Percentiles rank a stretch among this genome's conserved stretches.
phyloP scores from a whole-genome alignment of 352 stramenopile genomes.

The Pythium dissotocum region DNA sequence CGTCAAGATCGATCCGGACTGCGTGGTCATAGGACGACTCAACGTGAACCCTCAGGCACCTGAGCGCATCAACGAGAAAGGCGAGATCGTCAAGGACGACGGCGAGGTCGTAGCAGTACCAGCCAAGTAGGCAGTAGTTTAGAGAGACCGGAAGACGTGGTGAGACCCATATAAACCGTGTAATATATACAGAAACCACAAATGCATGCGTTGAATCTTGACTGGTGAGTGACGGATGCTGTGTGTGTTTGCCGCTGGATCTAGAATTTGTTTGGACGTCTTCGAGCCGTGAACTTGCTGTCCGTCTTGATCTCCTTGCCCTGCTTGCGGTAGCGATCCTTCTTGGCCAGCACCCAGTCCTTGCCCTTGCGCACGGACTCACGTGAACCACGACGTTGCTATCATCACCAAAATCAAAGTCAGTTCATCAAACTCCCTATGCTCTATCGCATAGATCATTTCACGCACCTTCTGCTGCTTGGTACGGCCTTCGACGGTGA shows the following conservation, averaged over 20 bases:
- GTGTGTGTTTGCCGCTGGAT: neutral
- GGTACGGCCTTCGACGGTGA: conserved; percentile 61
- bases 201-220: neutral
- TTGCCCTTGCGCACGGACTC: conserved; percentile 65
- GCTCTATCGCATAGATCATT: neutral
- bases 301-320: conserved; percentile 97
- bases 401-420: conserved; percentile 3
- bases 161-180: conserved; percentile 34
- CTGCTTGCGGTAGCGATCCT: conserved; percentile 96
- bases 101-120: conserved; percentile 7
- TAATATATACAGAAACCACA: conserved; percentile 55
- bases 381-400: conserved; percentile 54
- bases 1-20: conserved; percentile 89
- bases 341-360: conserved; percentile 98
- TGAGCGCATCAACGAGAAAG: conserved; percentile 81
- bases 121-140: conserved; percentile 13
- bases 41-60: conserved; percentile 90
- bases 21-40: conserved; percentile 77
- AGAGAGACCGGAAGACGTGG: conserved; percentile 13
- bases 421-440: neutral
- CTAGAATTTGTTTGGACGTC: conserved; percentile 96
- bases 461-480: conserved; percentile 43
- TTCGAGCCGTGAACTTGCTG: conserved; percentile 98
- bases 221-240: neutral
- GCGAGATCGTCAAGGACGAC: conserved; percentile 71